Evolutionary conservation across 2,329 filamentous ascomycete genomes (phyloP).

Genomic region (Sclerotiophoma versabilis): DNA sequence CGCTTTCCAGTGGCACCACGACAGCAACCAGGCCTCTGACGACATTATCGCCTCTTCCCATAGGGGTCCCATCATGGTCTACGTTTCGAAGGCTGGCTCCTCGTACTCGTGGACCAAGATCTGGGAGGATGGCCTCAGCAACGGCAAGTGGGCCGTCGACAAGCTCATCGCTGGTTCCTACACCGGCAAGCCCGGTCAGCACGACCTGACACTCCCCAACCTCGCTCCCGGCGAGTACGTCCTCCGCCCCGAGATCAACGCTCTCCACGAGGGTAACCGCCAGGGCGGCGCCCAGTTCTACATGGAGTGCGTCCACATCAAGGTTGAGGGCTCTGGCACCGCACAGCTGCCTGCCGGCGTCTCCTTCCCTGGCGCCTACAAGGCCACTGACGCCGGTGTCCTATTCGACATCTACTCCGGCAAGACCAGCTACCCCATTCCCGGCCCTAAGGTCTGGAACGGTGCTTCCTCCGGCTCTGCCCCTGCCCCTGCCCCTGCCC

Average conservation of each 20-base stretch:
- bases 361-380: conserved; percentile 55
- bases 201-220: conserved; percentile 51
- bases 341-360: conserved; percentile 50
- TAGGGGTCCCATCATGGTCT: conserved; percentile 61
- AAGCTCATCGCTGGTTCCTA: conserved; percentile 44
- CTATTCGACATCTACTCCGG: conserved; percentile 52
- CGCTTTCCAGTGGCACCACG: conserved; percentile 59
- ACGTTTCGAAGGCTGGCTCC: conserved; percentile 54
- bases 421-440: conserved; percentile 45
- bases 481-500: conserved; percentile 20
- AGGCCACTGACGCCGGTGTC: conserved; percentile 49
- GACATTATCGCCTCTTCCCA: conserved; percentile 62
- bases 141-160: conserved; percentile 50
- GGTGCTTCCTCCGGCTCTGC: conserved; percentile 29
- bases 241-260: conserved; percentile 55
- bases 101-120: conserved; percentile 59
- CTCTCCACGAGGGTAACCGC: conserved; percentile 51
- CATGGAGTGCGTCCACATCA: conserved; percentile 54
- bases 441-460: conserved; percentile 47
- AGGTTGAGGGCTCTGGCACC: conserved; percentile 45
- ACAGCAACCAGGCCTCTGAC: conserved; percentile 53
- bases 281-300: conserved; percentile 54
- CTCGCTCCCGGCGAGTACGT: conserved; percentile 53
- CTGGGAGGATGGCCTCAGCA: conserved; percentile 47
- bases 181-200: conserved; percentile 49